Evolutionary conservation across 169 alveolate genomes (phyloP).

Genomic region (Eimeria zaria): DNA sequence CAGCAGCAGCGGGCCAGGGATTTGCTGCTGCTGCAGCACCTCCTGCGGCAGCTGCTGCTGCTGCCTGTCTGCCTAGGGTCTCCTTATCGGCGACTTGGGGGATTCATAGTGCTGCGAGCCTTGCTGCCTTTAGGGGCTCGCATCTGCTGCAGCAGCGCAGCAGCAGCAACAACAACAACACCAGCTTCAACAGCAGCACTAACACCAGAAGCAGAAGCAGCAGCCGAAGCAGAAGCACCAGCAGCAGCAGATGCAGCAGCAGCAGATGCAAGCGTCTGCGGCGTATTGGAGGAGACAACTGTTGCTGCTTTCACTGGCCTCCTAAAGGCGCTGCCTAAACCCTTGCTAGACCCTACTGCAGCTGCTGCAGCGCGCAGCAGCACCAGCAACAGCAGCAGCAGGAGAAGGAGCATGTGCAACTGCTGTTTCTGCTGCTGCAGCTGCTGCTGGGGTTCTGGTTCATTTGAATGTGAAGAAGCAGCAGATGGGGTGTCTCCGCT

Average conservation of each 20-base stretch:
- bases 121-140: constrained; percentile 29
- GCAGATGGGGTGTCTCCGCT: background rate
- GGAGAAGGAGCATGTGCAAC: background rate
- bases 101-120: constrained; percentile 13
- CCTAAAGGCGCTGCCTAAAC: constrained; percentile 4
- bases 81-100: constrained; percentile 14
- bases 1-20: background rate
- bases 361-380: background rate
- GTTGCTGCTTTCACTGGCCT: background rate
- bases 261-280: no score
- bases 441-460: constrained; percentile 5
- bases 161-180: no score
- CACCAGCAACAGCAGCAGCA: background rate
- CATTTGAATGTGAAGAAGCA: background rate
- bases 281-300: background rate
- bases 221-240: no score
- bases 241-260: no score
- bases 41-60: constrained; percentile 40
- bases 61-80: constrained; percentile 14
- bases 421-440: background rate
- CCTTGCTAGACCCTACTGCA: background rate
- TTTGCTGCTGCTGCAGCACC: constrained; percentile 27
- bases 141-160: constrained; percentile 9
- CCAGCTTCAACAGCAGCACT: no score
- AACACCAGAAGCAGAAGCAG: no score